These are phyloP conservation scores for Puccinia novopanici DNA, from an alignment of 1,284 basidiomycete genomes.

Conservation along the genomic window DNA sequence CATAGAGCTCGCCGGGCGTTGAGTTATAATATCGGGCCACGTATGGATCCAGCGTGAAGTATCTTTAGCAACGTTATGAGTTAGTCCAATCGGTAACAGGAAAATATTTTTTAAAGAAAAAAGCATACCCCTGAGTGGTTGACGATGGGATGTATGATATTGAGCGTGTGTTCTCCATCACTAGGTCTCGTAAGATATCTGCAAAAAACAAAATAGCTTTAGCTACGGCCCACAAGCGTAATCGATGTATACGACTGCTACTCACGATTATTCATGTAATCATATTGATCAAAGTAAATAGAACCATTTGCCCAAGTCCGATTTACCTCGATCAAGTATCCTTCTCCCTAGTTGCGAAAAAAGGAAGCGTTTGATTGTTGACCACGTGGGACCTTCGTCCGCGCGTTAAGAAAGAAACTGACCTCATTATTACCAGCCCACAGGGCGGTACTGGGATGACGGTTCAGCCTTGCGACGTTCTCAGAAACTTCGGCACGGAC, in stretches of 20 bases:
- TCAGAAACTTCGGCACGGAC: slow-evolving; percentile 67
- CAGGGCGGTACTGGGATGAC: slow-evolving; percentile 67
- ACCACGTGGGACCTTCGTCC: not conserved
- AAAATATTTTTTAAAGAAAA: not conserved
- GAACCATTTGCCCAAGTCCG: slow-evolving; percentile 40
- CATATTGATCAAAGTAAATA: slow-evolving; percentile 60
- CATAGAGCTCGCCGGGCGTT: slow-evolving; percentile 65
- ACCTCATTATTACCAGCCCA: slow-evolving; percentile 69
- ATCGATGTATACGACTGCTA: slow-evolving; percentile 61
- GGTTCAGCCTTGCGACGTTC: slow-evolving; percentile 66
- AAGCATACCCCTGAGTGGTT: slow-evolving; percentile 61
- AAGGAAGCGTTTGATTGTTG: not conserved
- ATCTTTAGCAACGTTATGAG: slow-evolving; percentile 58
- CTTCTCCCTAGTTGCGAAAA: slow-evolving; percentile 32
- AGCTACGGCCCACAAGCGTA: slow-evolving; percentile 53
- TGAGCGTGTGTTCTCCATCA: slow-evolving; percentile 65
- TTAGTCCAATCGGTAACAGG: not conserved
- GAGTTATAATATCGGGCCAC: slow-evolving; percentile 65
- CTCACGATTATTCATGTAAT: slow-evolving; percentile 64
- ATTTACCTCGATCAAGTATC: slow-evolving; percentile 32
- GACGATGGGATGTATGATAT: slow-evolving; percentile 69
- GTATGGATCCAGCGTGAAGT: slow-evolving; percentile 67
- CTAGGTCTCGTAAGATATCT: slow-evolving; percentile 65
- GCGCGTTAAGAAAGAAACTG: not conserved
- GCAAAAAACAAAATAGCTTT: slow-evolving; percentile 64